Evolutionary conservation across 176 grass and related monocot species (phyloP).

Genomic region (Zoysia japonica): DNA sequence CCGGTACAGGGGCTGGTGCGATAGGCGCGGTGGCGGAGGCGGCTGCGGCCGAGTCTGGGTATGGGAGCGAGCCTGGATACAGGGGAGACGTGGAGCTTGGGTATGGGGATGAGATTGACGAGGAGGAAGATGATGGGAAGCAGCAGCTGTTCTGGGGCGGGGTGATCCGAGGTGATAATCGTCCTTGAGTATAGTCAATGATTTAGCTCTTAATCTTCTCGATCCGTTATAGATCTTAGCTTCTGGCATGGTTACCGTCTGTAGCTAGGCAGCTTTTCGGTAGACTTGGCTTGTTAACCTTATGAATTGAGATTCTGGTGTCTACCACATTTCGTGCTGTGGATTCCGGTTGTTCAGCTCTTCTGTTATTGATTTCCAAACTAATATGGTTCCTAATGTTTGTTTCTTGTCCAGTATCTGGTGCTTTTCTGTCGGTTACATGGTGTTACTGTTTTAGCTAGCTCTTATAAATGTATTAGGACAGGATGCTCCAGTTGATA

Average conservation of each 20-base stretch:
- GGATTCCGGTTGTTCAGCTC: neutral
- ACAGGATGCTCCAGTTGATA: neutral
- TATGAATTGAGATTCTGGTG: neutral
- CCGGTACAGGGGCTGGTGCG: conserved; percentile 29
- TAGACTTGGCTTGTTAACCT: neutral
- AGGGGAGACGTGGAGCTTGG: conserved; percentile 79
- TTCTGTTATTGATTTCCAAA: neutral
- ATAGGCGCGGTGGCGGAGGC: conserved; percentile 36
- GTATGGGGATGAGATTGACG: conserved; percentile 74
- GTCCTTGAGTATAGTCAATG: conserved; percentile 22
- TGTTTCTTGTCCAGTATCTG: neutral
- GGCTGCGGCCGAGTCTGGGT: conserved; percentile 60
- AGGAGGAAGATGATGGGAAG: conserved; percentile 69
- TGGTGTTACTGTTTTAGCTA: neutral
- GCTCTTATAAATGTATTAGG: neutral
- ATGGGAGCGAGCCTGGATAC: conserved; percentile 80
- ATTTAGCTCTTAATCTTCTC: conserved; percentile 2
- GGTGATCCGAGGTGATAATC: conserved; percentile 62
- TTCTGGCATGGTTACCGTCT: neutral
- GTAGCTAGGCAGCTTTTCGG: neutral
- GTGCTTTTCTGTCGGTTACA: neutral
- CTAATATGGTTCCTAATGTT: conserved; percentile 1
- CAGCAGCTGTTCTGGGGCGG: conserved; percentile 70
- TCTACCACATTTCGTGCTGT: neutral
- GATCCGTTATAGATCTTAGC: neutral